phyloP scores from a whole-genome alignment of 352 stramenopile species.

The Phytophthora ohioensis region DNA sequence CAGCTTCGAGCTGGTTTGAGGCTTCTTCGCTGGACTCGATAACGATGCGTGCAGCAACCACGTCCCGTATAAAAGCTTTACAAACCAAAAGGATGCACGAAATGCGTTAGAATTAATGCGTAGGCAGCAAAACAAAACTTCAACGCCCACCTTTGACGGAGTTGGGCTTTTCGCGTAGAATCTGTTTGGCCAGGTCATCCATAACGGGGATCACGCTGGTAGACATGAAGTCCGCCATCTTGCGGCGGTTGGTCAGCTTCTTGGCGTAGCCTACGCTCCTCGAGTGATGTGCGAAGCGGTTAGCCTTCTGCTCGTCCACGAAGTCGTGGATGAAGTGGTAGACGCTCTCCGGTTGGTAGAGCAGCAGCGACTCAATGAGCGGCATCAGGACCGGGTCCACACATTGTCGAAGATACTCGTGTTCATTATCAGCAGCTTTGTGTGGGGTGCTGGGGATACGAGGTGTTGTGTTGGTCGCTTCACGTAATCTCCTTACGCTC shows the following conservation, averaged over 20 bases:
- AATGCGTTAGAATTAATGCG: background rate
- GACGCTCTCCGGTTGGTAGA: conserved; percentile 83
- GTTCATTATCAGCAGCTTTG: conserved; percentile 63
- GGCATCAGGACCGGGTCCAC: conserved; percentile 87
- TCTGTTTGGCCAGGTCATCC: conserved; percentile 84
- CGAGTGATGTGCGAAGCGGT: conserved; percentile 45
- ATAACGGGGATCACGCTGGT: conserved; percentile 87
- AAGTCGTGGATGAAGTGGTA: conserved; percentile 88
- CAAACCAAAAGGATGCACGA: background rate
- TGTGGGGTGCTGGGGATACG: conserved; percentile 21
- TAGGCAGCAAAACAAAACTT: background rate
- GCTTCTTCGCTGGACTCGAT: conserved; percentile 38
- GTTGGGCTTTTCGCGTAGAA: conserved; percentile 73
- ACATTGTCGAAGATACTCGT: conserved; percentile 82
- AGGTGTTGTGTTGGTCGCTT: conserved; percentile 39
- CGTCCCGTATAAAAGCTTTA: conserved; percentile 70
- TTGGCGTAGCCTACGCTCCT: conserved; percentile 61
- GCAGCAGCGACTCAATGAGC: conserved; percentile 78
- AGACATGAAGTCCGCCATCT: conserved; percentile 89
- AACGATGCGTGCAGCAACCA: conserved; percentile 63
- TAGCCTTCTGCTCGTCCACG: conserved; percentile 63
- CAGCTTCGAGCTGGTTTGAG: conserved; percentile 59
- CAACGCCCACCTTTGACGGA: conserved; percentile 62
- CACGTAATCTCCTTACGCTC: conserved; percentile 47
- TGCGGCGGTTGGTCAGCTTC: conserved; percentile 73